phyloP scores from a whole-genome alignment of 805 yeast genomes.

The Teunomyces cretensis region DNA sequence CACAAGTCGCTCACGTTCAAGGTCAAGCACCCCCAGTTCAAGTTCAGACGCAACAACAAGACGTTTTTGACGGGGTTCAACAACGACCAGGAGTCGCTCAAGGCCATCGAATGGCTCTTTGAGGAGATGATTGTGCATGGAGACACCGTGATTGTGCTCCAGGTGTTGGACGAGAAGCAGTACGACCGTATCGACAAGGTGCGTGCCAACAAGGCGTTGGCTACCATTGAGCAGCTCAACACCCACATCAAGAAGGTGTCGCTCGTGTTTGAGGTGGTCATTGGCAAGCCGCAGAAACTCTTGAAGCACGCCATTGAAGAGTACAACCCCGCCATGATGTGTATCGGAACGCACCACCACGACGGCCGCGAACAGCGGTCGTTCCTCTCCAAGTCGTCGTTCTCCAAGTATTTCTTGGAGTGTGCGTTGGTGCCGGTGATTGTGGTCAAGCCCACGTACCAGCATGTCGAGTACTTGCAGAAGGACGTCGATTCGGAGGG shows the following conservation, averaged over 20 bases:
- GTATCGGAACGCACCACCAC: constrained; percentile 39
- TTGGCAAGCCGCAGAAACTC: constrained; percentile 42
- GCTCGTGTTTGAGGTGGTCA: constrained; percentile 39
- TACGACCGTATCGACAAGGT: constrained; percentile 26
- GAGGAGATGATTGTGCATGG: constrained; percentile 45
- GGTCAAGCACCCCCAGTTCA: constrained; percentile 42
- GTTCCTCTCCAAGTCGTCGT: constrained; percentile 33
- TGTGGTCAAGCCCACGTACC: constrained; percentile 40
- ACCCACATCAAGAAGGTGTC: constrained; percentile 35
- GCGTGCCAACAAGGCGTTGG: constrained; percentile 27
- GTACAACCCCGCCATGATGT: constrained; percentile 46
- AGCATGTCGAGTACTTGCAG: constrained; percentile 27
- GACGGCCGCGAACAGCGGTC: constrained; percentile 17
- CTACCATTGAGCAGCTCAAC: constrained; percentile 34
- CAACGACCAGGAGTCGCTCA: constrained; percentile 35
- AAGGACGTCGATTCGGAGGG: constrained; percentile 31
- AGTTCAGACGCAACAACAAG: constrained; percentile 44
- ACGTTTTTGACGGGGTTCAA: constrained; percentile 41
- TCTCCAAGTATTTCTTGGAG: constrained; percentile 41
- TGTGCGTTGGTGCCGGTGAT: constrained; percentile 46
- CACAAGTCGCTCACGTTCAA: constrained; percentile 39
- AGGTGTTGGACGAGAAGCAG: constrained; percentile 39
- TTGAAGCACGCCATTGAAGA: constrained; percentile 41
- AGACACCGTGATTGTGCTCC: constrained; percentile 41
- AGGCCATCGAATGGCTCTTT: constrained; percentile 45